phyloP scores from a whole-genome alignment of 345 rosid genomes.

The Eucalyptus viminalis region DNA sequence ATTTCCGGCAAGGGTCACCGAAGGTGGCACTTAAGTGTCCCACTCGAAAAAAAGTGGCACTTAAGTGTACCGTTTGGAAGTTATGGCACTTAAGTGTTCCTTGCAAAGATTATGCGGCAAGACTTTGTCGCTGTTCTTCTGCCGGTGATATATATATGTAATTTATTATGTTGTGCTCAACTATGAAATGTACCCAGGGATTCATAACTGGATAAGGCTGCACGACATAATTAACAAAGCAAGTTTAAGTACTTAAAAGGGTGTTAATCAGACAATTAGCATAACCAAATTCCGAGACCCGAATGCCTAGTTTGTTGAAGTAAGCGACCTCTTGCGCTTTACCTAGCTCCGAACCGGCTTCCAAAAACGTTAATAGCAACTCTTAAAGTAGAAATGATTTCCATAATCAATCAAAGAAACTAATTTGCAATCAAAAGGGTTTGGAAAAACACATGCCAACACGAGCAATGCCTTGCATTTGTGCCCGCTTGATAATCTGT shows the following conservation, averaged over 20 bases:
- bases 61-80: too few species aligned
- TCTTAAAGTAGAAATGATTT: background rate
- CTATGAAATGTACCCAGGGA: background rate
- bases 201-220: background rate
- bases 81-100: too few species aligned
- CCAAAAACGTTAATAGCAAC: background rate
- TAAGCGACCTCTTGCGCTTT: background rate
- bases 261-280: background rate
- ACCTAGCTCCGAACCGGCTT: background rate
- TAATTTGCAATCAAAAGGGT: background rate
- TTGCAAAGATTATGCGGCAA: too few species aligned
- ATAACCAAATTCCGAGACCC: background rate
- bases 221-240: background rate
- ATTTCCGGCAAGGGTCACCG: too few species aligned
- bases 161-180: background rate
- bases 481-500: background rate
- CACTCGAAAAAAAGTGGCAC: too few species aligned
- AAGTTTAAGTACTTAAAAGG: background rate
- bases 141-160: too few species aligned
- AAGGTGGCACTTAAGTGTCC: too few species aligned
- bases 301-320: background rate
- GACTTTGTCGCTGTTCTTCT: too few species aligned
- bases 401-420: background rate
- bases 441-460: accelerated
- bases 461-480: background rate